Base-by-base conservation (phyloP, 495 filamentous ascomycete species). In the Astrothelium macrocarpum region DNA sequence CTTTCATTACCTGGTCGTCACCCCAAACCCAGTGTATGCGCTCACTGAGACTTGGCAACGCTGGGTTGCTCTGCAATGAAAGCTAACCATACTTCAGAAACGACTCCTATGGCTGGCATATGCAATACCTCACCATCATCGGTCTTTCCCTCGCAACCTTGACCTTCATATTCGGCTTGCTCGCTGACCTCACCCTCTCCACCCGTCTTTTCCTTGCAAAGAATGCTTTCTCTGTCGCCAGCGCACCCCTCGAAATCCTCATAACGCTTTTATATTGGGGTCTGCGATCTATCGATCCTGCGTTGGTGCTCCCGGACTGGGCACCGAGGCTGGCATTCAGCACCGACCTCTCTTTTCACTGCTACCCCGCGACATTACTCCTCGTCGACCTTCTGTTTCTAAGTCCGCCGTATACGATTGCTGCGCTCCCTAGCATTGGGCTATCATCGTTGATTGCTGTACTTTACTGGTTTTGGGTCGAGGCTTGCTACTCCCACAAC, bases 191-290 rank as follows among this genome's bases (percentile, higher is more conserved):
- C 10, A 87, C 85, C 11, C 72, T 85, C 39, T 89, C 82, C 9
- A 77, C 75, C 0, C 74, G 73, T 29, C 77, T 95, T 45, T 95
- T 95, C 73, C 64, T 79, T 36, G 60, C 83, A 62, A 96, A 96
- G 74, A 95, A 95, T 71, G 73, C 80, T 2, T 74, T 95, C 43
- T 84, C 86, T 1, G 78, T 90, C 31, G 85, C 85, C 71, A 85
- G 84, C 61, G 83, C 90, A 3, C 92, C 91, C 1, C 75, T 96
- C 65, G 89, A 90, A 68, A 83, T 93, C 28, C 73, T 96, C 32
- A 89, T 96, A 69, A 89, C 82, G 71, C 74, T 91, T n/a, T 78
- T 96, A 0, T 96, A 96, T 72, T 95, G 91, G 90, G 80, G 84
- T 39, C 77, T 96, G 25, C 81, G 84, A 23, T 72, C 78, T 56